Percentiles rank a stretch among this genome's conserved stretches.
These are phyloP conservation scores for Candida railenensis DNA, from an alignment of 805 yeast species.

Conservation along the genomic window DNA sequence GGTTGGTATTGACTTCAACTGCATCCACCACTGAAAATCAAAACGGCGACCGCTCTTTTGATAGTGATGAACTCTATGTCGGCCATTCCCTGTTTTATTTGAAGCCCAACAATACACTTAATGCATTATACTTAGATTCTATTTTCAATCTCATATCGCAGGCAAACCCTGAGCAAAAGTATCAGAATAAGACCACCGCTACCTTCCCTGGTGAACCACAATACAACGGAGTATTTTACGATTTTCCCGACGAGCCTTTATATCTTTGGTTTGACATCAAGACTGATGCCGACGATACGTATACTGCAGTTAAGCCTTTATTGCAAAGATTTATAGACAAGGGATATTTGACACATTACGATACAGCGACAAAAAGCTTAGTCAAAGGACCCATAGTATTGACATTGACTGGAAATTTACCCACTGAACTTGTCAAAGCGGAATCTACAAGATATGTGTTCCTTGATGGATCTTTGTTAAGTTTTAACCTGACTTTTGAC, in stretches of 20 bases:
- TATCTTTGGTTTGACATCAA: slow-evolving; percentile 66
- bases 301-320: slow-evolving; percentile 41
- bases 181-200: slow-evolving; percentile 3
- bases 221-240: slow-evolving; percentile 33
- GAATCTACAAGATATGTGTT: slow-evolving; percentile 39
- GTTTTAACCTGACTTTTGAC: slow-evolving; percentile 16
- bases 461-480: slow-evolving; percentile 51
- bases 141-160: slow-evolving; percentile 46
- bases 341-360: slow-evolving; percentile 51
- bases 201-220: slow-evolving; percentile 14
- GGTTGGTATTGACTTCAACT: slow-evolving; percentile 29
- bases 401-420: slow-evolving; percentile 66
- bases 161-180: slow-evolving; percentile 38
- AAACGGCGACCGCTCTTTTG: slow-evolving; percentile 14
- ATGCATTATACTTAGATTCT: slow-evolving; percentile 52
- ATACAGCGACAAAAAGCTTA: slow-evolving; percentile 29
- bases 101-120: slow-evolving; percentile 45
- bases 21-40: slow-evolving; percentile 10
- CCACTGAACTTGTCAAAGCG: slow-evolving; percentile 34
- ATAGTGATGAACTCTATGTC: slow-evolving; percentile 46
- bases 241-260: slow-evolving; percentile 50
- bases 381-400: slow-evolving; percentile 58
- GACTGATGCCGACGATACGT: slow-evolving; percentile 50
- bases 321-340: slow-evolving; percentile 47
- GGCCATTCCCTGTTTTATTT: slow-evolving; percentile 59